Percentiles rank a stretch among this genome's conserved stretches.
Evolutionary conservation across 495 filamentous ascomycete species (phyloP).

Genomic region (Lasiosphaeria ovina): DNA sequence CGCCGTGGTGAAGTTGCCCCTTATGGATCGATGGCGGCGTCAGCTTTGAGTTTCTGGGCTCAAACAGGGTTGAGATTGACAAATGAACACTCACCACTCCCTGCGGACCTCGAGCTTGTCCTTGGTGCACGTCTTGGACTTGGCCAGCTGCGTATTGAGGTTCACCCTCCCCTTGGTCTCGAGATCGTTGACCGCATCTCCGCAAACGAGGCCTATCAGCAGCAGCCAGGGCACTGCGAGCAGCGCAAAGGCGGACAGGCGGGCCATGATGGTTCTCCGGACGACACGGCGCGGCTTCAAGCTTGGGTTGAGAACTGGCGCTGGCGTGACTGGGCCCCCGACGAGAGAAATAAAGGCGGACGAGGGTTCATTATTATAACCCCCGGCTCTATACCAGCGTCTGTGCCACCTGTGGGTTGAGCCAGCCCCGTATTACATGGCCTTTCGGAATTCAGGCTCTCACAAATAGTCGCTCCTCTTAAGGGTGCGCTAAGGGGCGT

Average conservation of each 20-base stretch:
- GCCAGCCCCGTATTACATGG: not conserved
- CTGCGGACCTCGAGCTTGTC: conserved; percentile 45
- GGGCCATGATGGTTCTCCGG: conserved; percentile 25
- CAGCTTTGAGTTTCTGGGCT: conserved; percentile 1
- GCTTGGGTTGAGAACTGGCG: conserved; percentile 1
- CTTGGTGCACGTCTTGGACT: conserved; percentile 47
- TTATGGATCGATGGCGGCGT: conserved; percentile 19
- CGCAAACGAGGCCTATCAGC: conserved; percentile 24
- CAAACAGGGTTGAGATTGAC: not conserved
- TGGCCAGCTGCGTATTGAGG: conserved; percentile 40
- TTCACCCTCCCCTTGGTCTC: conserved; percentile 40
- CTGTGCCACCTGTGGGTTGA: not conserved
- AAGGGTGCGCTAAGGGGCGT: conserved; percentile 1
- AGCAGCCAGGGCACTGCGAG: conserved; percentile 30
- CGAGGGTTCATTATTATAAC: conserved; percentile 3
- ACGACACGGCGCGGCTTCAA: not conserved
- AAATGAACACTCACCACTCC: conserved; percentile 43
- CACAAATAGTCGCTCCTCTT: not conserved
- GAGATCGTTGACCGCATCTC: conserved; percentile 44
- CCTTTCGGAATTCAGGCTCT: conserved; percentile 3
- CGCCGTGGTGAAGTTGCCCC: conserved; percentile 46
- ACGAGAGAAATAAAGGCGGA: not conserved
- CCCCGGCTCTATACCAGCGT: not conserved
- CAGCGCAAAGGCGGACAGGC: conserved; percentile 25
- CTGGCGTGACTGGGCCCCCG: not conserved